phyloP scores from a whole-genome alignment of 2,329 filamentous ascomycete genomes.

The Pseudogymnoascus sp. region DNA sequence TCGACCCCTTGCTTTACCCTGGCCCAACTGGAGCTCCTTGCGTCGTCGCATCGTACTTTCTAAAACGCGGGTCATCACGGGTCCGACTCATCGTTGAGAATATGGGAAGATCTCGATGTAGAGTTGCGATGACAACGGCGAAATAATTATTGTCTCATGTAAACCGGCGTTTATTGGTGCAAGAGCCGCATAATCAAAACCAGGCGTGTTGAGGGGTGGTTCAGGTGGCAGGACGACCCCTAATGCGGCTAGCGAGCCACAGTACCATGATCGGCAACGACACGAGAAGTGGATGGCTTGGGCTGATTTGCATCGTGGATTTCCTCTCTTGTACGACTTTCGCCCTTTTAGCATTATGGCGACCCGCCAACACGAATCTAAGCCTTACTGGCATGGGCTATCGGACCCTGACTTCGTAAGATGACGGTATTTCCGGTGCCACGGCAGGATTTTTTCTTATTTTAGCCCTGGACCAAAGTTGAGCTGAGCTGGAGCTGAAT shows the following conservation, averaged over 20 bases:
- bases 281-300: neutral
- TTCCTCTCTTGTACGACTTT: constrained; percentile 1
- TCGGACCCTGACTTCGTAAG: constrained; percentile 4
- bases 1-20: neutral
- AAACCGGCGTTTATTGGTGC: neutral
- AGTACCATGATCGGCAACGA: neutral
- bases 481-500: neutral
- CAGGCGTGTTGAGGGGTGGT: neutral
- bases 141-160: neutral
- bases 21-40: neutral
- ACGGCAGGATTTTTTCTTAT: neutral
- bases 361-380: constrained; percentile 4
- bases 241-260: neutral
- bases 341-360: neutral
- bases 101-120: neutral
- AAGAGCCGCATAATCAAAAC: neutral
- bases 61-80: neutral
- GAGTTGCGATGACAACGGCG: neutral
- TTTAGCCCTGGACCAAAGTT: neutral
- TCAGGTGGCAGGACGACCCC: neutral
- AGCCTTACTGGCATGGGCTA: neutral
- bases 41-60: neutral
- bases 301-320: neutral
- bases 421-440: constrained; percentile 2
- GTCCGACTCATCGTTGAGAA: neutral